These are phyloP conservation scores for Micractinium conductrix DNA, from an alignment of 139 green algal genomes.

Conservation along the genomic window DNA sequence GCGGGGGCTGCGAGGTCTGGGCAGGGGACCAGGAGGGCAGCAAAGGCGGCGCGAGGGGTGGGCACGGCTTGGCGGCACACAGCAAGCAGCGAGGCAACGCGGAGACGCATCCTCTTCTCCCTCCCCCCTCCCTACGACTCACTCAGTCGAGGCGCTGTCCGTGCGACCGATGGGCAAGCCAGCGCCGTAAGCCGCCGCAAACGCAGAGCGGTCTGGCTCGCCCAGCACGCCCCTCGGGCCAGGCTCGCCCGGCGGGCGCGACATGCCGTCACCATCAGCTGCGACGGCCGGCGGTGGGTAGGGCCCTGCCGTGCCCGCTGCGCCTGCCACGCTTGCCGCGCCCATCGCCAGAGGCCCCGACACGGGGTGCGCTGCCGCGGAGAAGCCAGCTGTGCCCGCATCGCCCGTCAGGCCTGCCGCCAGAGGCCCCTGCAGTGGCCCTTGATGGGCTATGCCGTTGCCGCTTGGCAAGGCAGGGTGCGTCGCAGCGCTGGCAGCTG, in stretches of 20 bases:
- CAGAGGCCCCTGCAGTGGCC: neutral
- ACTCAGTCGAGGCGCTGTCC: no score
- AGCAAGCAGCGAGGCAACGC: no score
- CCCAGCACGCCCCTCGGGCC: neutral
- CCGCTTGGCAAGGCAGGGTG: no score
- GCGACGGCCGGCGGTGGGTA: neutral
- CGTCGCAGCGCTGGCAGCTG: no score
- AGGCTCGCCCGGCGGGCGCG: no score
- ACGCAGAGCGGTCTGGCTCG: neutral
- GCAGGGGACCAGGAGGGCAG: neutral
- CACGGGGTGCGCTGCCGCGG: neutral
- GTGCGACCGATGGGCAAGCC: no score
- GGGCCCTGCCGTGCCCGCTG: neutral
- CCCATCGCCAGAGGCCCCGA: neutral
- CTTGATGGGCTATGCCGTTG: neutral
- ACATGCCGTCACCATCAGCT: neutral
- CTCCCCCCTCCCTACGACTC: no score
- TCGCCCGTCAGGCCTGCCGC: neutral
- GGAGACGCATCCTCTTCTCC: no score
- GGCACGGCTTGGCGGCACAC: no score
- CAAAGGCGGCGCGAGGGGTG: neutral
- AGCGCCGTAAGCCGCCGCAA: neutral
- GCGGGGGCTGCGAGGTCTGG: slow-evolving; percentile 19
- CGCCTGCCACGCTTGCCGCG: neutral
- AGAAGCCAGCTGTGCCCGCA: neutral